A percentile compares a stretch with the other conserved stretches of the same genome.
These are phyloP conservation scores for Metarhizium humberi DNA, from an alignment of 2,329 filamentous ascomycete species.

Conservation along the genomic window DNA sequence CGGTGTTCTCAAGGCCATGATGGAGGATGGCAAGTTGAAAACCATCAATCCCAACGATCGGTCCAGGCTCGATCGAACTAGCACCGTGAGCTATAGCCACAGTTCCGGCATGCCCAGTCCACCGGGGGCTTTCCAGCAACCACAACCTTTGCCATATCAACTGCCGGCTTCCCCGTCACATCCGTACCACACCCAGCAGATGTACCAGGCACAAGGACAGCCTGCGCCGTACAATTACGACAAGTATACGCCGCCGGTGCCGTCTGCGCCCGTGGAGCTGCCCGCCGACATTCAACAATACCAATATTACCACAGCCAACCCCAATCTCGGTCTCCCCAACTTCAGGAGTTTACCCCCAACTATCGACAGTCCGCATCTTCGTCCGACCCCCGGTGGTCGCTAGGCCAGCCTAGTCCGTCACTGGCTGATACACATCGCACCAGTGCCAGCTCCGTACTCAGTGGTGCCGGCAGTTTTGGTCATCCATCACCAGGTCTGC, in stretches of 20 bases:
- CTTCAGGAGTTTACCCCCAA: constrained; percentile 14
- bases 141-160: background rate
- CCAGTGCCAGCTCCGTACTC: constrained; percentile 16
- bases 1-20: constrained; percentile 57
- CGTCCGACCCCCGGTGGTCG: constrained; percentile 32
- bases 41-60: constrained; percentile 47
- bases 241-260: constrained; percentile 12
- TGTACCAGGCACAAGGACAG: constrained; percentile 13
- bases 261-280: constrained; percentile 31
- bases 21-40: constrained; percentile 53
- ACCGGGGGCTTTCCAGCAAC: background rate
- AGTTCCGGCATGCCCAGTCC: constrained; percentile 2
- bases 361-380: constrained; percentile 15
- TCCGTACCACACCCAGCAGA: constrained; percentile 7
- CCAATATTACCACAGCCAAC: constrained; percentile 18
- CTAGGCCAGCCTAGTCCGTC: constrained; percentile 18
- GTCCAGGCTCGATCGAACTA: constrained; percentile 18
- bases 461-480: constrained; percentile 16
- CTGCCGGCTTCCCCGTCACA: constrained; percentile 5
- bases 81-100: background rate
- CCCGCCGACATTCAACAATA: constrained; percentile 36
- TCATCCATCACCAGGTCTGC: constrained; percentile 28
- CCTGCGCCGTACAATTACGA: constrained; percentile 2
- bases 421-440: constrained; percentile 13
- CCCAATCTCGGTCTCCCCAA: constrained; percentile 18